phyloP scores from a whole-genome alignment of 2,329 filamentous ascomycete genomes.

The Penicillium brasilianum region DNA sequence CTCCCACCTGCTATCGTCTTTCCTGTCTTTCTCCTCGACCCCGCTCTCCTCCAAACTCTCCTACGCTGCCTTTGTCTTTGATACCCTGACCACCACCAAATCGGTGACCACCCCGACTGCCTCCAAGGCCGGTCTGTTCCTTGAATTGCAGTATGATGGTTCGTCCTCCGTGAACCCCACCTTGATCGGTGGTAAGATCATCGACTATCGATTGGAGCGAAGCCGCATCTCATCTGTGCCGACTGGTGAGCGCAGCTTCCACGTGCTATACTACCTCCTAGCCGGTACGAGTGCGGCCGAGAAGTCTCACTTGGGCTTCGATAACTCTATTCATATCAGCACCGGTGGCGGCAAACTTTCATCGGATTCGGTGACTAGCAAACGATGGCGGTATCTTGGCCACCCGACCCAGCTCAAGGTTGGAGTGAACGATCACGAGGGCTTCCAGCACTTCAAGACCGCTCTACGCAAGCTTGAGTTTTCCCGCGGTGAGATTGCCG shows the following conservation, averaged over 20 bases:
- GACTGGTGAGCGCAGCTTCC: conserved; percentile 95
- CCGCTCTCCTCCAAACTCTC: conserved; percentile 92
- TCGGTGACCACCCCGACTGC: conserved; percentile 93
- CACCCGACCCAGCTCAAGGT: conserved; percentile 97
- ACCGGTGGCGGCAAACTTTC: conserved; percentile 55
- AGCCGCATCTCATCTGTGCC: conserved; percentile 91
- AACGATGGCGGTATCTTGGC: conserved; percentile 93
- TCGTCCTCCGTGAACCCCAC: conserved; percentile 81
- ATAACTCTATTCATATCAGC: conserved; percentile 50
- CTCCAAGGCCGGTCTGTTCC: conserved; percentile 93
- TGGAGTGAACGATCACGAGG: conserved; percentile 92
- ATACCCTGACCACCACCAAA: conserved; percentile 95
- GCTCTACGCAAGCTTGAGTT: conserved; percentile 94
- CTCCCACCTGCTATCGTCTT: conserved; percentile 81
- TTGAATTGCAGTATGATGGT: conserved; percentile 96
- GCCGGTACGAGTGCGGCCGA: conserved; percentile 90
- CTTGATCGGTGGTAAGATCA: conserved; percentile 88
- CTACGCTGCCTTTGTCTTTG: conserved; percentile 92
- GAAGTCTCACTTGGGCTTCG: conserved; percentile 79
- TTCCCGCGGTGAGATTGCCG: conserved; percentile 87
- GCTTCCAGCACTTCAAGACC: conserved; percentile 97
- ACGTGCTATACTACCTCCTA: conserved; percentile 92
- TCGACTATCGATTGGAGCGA: conserved; percentile 90
- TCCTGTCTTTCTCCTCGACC: conserved; percentile 88
- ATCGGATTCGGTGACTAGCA: conserved; percentile 63